Base-by-base conservation (phyloP, 495 filamentous ascomycete genomes). In the Penicillium argentinense region DNA sequence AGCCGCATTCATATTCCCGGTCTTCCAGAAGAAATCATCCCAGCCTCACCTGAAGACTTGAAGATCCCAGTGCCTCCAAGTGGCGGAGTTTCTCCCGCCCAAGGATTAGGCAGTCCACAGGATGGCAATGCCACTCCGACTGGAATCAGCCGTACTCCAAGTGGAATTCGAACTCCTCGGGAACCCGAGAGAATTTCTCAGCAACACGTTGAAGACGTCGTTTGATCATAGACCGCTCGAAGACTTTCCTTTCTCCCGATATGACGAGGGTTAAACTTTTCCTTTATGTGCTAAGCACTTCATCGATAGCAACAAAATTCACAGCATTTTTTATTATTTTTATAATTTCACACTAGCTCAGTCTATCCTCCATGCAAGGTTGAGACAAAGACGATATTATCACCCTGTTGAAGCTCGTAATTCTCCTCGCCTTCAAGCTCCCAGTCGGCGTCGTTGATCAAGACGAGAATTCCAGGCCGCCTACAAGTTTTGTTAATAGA, bases 391-490 rank as follows among this genome's bases (percentile, higher is more conserved):
- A 97, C 73, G 59, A 99, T 87, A 57, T 87, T 91, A 68, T 99
- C 93, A 18, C 81, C 76, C 17, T 73, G 61, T 66, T 91, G 83
- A 43, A 97, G 73, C 60, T 89, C 84, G 64, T 96, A 97, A 45
- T 76, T 77, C 53, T 91, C 90, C 67, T 97, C 91, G 6, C 91
- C 93, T 68, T 97, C 95, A 11, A 99, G 80, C 69, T 97, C 91
- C 93, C 93, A 99, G 62, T 99, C 93, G 30, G 88, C 86, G 55
- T 99, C 92, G 63, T 99, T 99, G 66, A 99, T 91, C 46, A 99
- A 73, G 12, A 97, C 95, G 37, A 99, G 80, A 57, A 97, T 95
- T n/a, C 93, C 93, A 5, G 93, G 92, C 38, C 95, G 89, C 24
- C 93, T 97, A 37, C 12, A 7, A 27, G 17, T 19, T 22, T 4